Conservation (phyloP, 805 yeast genomes). For the Ogataea trehalophila region DNA sequence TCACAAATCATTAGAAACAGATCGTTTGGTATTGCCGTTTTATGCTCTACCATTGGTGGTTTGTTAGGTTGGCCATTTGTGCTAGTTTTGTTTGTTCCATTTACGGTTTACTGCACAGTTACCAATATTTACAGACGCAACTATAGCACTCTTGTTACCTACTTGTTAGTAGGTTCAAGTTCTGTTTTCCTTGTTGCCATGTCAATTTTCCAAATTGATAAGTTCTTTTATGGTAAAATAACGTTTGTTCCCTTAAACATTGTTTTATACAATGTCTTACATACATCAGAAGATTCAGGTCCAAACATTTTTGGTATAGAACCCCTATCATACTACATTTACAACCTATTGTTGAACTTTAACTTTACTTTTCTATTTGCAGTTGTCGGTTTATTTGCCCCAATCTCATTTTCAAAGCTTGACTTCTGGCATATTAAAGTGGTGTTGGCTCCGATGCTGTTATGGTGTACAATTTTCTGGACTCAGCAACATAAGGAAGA, state of each 20-base stretch:
- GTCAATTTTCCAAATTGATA: constrained; percentile 43
- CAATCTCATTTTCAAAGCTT: constrained; percentile 16
- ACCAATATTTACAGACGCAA: constrained; percentile 8
- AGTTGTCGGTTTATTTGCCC: constrained; percentile 32
- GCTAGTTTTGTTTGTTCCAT: constrained; percentile 58
- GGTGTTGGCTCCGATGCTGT: constrained; percentile 43
- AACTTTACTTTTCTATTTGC: constrained; percentile 47
- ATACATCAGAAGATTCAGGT: constrained; percentile 65
- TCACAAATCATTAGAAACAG: constrained; percentile 16
- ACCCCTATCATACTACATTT: constrained; percentile 64
- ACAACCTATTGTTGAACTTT: constrained; percentile 72
- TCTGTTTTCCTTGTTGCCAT: constrained; percentile 15
- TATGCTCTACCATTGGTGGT: constrained; percentile 60
- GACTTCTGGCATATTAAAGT: constrained; percentile 17
- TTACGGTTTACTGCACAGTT: constrained; percentile 35
- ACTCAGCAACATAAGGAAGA: constrained; percentile 91
- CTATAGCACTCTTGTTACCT: constrained; percentile 6
- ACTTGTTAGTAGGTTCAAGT: constrained; percentile 13
- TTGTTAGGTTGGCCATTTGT: constrained; percentile 91
- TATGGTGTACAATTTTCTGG: constrained; percentile 68
- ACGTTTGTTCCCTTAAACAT: constrained; percentile 78
- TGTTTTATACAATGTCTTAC: constrained; percentile 72
- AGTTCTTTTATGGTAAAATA: constrained; percentile 52
- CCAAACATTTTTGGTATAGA: constrained; percentile 91
- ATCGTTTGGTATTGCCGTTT: constrained; percentile 29